phyloP scores from a whole-genome alignment of 2,329 filamentous ascomycete genomes.

The Ambrosiella xylebori region DNA sequence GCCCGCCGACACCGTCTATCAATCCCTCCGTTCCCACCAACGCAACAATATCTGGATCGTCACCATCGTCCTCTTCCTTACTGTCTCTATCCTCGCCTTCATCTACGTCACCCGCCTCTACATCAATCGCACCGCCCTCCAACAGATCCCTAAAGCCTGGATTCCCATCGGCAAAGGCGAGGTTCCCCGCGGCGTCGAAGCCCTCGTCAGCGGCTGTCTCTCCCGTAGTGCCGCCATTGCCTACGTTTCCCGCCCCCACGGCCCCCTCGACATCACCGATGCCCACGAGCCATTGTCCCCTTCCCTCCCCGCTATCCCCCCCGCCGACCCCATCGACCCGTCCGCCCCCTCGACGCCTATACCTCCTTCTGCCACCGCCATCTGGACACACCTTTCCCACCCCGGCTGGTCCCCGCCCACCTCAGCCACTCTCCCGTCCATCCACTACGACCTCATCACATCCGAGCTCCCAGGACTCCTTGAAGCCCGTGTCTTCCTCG shows the following conservation, averaged over 20 bases:
- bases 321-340: not conserved
- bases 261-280: not conserved
- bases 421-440: constrained; percentile 53
- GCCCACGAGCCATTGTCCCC: not conserved
- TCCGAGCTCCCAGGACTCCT: constrained; percentile 75
- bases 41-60: constrained; percentile 73
- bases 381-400: constrained; percentile 76
- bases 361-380: not conserved
- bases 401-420: constrained; percentile 75
- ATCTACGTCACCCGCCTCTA: constrained; percentile 76
- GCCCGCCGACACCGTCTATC: constrained; percentile 64
- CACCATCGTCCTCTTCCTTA: constrained; percentile 56
- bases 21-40: constrained; percentile 49
- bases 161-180: constrained; percentile 76
- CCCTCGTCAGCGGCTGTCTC: constrained; percentile 56
- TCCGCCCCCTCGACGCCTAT: not conserved
- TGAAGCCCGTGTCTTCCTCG: constrained; percentile 79
- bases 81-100: constrained; percentile 50
- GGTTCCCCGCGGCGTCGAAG: constrained; percentile 54
- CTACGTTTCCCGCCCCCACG: constrained; percentile 52
- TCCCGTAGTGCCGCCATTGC: constrained; percentile 65
- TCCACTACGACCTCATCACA: constrained; percentile 72
- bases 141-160: constrained; percentile 67
- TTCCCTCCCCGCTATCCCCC: not conserved
- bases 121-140: constrained; percentile 62